Evolutionary conservation across 2,329 filamentous ascomycete species (phyloP).

Genomic region (Plectosphaerella plurivora): DNA sequence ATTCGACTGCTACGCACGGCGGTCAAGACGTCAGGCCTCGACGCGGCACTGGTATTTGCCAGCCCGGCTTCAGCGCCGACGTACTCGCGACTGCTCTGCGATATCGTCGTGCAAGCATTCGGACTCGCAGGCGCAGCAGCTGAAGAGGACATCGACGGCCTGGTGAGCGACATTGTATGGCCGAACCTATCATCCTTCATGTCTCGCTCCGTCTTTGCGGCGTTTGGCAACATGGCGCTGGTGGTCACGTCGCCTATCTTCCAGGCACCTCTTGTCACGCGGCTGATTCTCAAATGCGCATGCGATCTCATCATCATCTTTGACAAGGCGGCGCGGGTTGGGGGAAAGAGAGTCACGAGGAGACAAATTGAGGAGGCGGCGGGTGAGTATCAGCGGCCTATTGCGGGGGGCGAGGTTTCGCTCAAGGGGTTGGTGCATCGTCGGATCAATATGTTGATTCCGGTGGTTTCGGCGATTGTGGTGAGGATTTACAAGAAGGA

Average conservation of each 20-base stretch:
- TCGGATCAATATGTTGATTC: background rate
- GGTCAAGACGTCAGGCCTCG: background rate
- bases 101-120: constrained; percentile 17
- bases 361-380: background rate
- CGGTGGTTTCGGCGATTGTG: background rate
- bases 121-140: constrained; percentile 13
- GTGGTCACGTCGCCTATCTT: constrained; percentile 5
- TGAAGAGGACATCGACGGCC: constrained; percentile 14
- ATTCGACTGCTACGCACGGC: constrained; percentile 8
- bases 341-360: background rate
- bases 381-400: background rate
- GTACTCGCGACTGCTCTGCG: constrained; percentile 16
- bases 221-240: constrained; percentile 14
- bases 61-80: constrained; percentile 15
- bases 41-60: constrained; percentile 6
- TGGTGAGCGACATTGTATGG: constrained; percentile 15
- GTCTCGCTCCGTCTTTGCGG: constrained; percentile 14
- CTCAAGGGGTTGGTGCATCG: background rate
- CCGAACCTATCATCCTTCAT: constrained; percentile 16
- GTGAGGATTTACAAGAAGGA: constrained; percentile 1
- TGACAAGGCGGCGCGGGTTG: background rate
- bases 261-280: constrained; percentile 4
- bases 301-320: constrained; percentile 9
- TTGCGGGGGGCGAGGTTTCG: background rate
- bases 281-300: constrained; percentile 9